Evolutionary conservation across 805 yeast genomes (phyloP), one percentile per base, ranked within the genome.

Genomic region (Debaryomyces tyrocola): DNA sequence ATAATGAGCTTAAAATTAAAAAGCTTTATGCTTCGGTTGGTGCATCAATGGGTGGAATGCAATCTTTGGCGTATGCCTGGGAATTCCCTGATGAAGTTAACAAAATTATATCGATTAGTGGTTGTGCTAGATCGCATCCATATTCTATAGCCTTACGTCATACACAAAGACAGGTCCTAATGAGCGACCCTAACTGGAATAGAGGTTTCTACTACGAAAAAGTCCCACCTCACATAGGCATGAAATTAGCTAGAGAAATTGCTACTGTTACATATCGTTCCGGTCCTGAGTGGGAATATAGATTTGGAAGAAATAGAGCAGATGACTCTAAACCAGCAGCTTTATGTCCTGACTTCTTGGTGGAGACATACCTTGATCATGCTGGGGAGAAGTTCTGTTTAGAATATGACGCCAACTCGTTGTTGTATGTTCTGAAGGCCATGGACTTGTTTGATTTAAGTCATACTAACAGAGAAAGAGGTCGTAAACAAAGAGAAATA

Each of bases 21-120:
- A 85, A 80, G 60, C 67, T 91, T 20, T 80, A 82, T 63, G 96
- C 96, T 1, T 79, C 89, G 1, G 82, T 91, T 6, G 97, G 97
- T 5, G 84, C 96, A 2, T 88, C 96, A 0, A 88, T 91, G 95
- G 97, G 97, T n/a, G 97, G 97, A n/a, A 90, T 91, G 97, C 97
- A 90, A 69, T 84, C 92, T 7, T 74, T 91, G 45, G 96, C 97
- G 0, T 88, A 83, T 64, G 96, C 90, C 1, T 78, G 82, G 61
- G 96, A 87, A 59, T 91, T 87, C 57, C 87, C 95, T 1, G 84
- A 85, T 40, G 79, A 75, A 46, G 96, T 90, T 3, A 78, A 77
- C 5, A 83, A 85, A 44, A 76, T 91, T 2, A 80, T 90, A 1
- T 79, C 88, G n/a, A 87, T 91, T 24, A 84, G 92, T 37, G 97